These are phyloP conservation scores for Solanum tarapatanum DNA, from an alignment of 257 asterid species.

Conservation along the genomic window DNA sequence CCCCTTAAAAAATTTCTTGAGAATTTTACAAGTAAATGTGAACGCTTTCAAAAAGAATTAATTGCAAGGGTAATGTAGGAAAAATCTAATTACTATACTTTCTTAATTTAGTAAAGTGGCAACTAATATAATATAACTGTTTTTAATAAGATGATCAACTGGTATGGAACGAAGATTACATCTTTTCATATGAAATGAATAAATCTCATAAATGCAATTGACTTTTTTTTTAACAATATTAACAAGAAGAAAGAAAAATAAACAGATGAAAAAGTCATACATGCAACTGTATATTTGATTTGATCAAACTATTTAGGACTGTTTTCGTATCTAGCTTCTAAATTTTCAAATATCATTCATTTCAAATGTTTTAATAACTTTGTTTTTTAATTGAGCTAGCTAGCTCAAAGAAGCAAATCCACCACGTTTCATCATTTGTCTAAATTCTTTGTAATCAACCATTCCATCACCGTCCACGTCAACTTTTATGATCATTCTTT, in stretches of 20 bases:
- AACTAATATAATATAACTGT: too few species aligned
- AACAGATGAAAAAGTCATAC: neutral
- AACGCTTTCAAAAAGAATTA: too few species aligned
- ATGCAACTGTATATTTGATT: neutral
- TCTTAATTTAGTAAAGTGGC: too few species aligned
- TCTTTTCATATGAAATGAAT: neutral
- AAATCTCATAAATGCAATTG: neutral
- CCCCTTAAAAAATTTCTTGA: too few species aligned
- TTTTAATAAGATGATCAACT: too few species aligned
- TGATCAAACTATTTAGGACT: neutral
- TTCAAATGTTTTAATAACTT: too few species aligned
- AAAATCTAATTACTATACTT: too few species aligned
- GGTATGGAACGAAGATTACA: neutral
- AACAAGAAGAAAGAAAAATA: neutral
- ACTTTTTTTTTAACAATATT: neutral
- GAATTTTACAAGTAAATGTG: too few species aligned
- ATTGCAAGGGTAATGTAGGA: too few species aligned
- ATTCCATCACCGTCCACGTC: constrained; percentile 35
- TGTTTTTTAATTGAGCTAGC: neutral
- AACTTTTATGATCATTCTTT: constrained; percentile 25
- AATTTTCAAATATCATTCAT: neutral
- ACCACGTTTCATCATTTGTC: constrained; percentile 40
- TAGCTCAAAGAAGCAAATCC: constrained; percentile 24
- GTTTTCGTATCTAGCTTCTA: neutral
- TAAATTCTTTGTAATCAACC: constrained; percentile 26